Evolutionary conservation across 2,329 filamentous ascomycete species (phyloP).

Genomic region (Alternaria ventricosa): DNA sequence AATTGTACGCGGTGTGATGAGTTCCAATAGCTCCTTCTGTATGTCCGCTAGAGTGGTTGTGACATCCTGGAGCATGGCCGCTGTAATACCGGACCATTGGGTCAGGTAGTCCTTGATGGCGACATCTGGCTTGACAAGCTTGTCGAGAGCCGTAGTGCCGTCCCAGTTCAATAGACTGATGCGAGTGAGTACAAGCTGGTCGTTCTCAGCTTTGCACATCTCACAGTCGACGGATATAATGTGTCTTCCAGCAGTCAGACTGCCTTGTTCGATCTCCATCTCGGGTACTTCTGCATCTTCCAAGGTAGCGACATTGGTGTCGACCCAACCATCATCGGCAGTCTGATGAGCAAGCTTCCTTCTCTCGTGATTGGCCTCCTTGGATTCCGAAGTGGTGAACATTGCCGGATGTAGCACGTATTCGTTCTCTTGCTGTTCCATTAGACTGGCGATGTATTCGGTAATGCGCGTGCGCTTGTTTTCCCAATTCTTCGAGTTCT

Average conservation of each 20-base stretch:
- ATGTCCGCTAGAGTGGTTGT: constrained; percentile 86
- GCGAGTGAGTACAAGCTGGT: constrained; percentile 82
- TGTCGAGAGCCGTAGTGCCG: constrained; percentile 80
- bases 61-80: constrained; percentile 79
- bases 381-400: constrained; percentile 65
- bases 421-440: constrained; percentile 82
- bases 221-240: constrained; percentile 91
- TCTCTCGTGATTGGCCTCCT: constrained; percentile 58
- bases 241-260: constrained; percentile 80
- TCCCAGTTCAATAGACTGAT: constrained; percentile 89
- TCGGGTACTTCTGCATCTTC: constrained; percentile 74
- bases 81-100: constrained; percentile 86
- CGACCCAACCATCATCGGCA: constrained; percentile 75
- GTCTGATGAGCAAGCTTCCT: constrained; percentile 60
- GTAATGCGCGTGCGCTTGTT: constrained; percentile 83
- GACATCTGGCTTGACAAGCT: constrained; percentile 87
- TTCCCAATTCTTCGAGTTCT: constrained; percentile 70
- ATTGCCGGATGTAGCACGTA: constrained; percentile 84
- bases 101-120: constrained; percentile 95
- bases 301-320: constrained; percentile 72
- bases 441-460: constrained; percentile 72
- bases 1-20: constrained; percentile 76
- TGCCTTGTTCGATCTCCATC: constrained; percentile 75
- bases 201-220: constrained; percentile 89
- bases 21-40: constrained; percentile 73